Evolutionary conservation across 768 basidiomycete species (phyloP).

Genomic region (Leccinum disarticulatum): DNA sequence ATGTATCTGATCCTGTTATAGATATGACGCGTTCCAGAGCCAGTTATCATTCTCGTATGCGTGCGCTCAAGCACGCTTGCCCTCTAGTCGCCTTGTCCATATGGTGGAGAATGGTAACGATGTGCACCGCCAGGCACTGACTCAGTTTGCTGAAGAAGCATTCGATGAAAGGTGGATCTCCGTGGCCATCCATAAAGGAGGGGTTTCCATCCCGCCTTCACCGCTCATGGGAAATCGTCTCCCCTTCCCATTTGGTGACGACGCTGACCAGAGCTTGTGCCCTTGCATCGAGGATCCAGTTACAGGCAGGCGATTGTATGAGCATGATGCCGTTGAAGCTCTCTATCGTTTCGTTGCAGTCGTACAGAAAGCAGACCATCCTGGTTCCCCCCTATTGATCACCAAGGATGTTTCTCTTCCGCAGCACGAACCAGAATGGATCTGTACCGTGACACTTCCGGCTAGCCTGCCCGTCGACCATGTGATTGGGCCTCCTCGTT

Average conservation of each 20-base stretch:
- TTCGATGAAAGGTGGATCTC: slow-evolving; percentile 53
- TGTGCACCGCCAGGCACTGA: slow-evolving; percentile 52
- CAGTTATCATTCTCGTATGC: slow-evolving; percentile 59
- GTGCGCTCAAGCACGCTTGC: slow-evolving; percentile 46
- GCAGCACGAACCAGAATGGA: slow-evolving; percentile 27
- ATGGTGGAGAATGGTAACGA: slow-evolving; percentile 63
- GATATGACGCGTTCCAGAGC: slow-evolving; percentile 49
- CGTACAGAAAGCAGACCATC: slow-evolving; percentile 11
- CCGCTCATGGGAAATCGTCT: slow-evolving; percentile 40
- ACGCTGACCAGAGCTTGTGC: slow-evolving; percentile 27
- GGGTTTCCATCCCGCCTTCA: slow-evolving; percentile 43
- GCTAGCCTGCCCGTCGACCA: slow-evolving; percentile 41
- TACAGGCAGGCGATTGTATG: slow-evolving; percentile 57
- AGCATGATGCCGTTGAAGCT: slow-evolving; percentile 55
- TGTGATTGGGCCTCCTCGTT: slow-evolving; percentile 46
- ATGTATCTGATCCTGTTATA: slow-evolving; percentile 26
- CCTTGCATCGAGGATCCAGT: slow-evolving; percentile 58
- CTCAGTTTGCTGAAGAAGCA: slow-evolving; percentile 40
- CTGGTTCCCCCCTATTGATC: slow-evolving; percentile 20
- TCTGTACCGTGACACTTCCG: slow-evolving; percentile 52
- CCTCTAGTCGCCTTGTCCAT: slow-evolving; percentile 55
- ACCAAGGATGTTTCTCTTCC: slow-evolving; percentile 25
- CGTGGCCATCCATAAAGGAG: slow-evolving; percentile 36
- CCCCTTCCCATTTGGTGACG: slow-evolving; percentile 50
- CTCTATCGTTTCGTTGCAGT: slow-evolving; percentile 51